Base-by-base conservation (phyloP, 495 filamentous ascomycete species). In the Neurospora pannonica region DNA sequence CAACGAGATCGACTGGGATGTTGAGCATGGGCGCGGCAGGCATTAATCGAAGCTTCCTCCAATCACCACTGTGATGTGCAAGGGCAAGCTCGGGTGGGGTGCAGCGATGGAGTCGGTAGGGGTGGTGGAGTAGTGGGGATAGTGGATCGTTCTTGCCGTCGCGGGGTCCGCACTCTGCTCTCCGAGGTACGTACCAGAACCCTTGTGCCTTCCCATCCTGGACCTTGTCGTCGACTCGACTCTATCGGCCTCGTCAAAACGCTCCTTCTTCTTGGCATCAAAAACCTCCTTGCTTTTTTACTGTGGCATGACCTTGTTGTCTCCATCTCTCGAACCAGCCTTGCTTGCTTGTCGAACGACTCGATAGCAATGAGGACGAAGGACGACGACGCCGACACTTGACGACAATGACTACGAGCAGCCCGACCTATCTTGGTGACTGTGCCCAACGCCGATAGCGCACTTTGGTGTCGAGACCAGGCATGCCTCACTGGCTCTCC, bases 41-140 rank as follows among this genome's bases (percentile, higher is more conserved):
- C 76, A 82, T 74, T 70, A 74, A 46, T 19, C n/a, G 73, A 70
- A 78, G 80, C 78, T 80, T 76, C 76, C 78, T 73, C 80, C 81
- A 83, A 82, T 83, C 69, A 76, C 70, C 15, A 8, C 54, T 10
- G 54, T 9, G 15, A 67, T 34, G 28, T 36, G 54, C 54, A 62
- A 62, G 54, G 28, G 54, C 54, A 34, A 31, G 54, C 15, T 62
- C 28, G 54, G 10, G 28, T 62, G 54, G 54, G 54, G 54, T 62
- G 54, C 54, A 17, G 54, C 11, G 54, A 34, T 67, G 54, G 54
- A 36, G 54, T 34, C 54, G 28, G 54, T 5, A 67, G 54, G 54
- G 54, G 54, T 62, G 15, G 6, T 67, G 54, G 28, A 67, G 54
- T 67, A 67, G 28, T 67, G 54, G 54, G 19, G 54, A 34, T 34